Evolutionary conservation across 2,329 filamentous ascomycete genomes (phyloP).

Genomic region (Pseudocercospora ulei): DNA sequence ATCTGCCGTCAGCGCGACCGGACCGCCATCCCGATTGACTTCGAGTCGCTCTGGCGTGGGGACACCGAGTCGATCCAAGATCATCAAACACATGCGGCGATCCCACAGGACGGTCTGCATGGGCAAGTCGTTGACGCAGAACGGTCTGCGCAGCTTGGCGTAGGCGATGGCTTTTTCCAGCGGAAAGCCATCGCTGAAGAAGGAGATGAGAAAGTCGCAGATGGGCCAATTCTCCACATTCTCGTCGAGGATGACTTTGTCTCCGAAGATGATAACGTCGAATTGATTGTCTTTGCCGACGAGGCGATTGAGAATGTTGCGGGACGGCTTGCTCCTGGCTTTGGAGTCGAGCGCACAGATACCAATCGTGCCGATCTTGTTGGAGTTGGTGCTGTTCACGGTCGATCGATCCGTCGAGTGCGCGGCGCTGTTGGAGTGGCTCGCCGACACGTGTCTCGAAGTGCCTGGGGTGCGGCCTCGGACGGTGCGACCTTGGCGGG

Average conservation of each 20-base stretch:
- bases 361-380: slow-evolving; percentile 60
- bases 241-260: slow-evolving; percentile 97
- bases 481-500: slow-evolving; percentile 24
- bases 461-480: slow-evolving; percentile 43
- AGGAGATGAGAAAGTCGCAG: slow-evolving; percentile 93
- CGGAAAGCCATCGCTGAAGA: slow-evolving; percentile 96
- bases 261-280: slow-evolving; percentile 93
- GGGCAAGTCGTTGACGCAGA: slow-evolving; percentile 92
- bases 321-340: slow-evolving; percentile 89
- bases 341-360: slow-evolving; percentile 94
- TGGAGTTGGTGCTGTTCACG: slow-evolving; percentile 45
- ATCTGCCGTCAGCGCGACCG: slow-evolving; percentile 65
- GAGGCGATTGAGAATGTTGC: slow-evolving; percentile 87
- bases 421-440: slow-evolving; percentile 72
- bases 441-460: slow-evolving; percentile 70
- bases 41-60: slow-evolving; percentile 82
- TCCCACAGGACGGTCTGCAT: slow-evolving; percentile 99
- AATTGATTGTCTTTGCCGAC: slow-evolving; percentile 88
- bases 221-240: slow-evolving; percentile 93
- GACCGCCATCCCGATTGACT: slow-evolving; percentile 86
- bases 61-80: slow-evolving; percentile 81
- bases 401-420: slow-evolving; percentile 59
- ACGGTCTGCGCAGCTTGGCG: slow-evolving; percentile 82
- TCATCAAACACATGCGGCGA: slow-evolving; percentile 73
- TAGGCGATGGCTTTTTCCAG: slow-evolving; percentile 96